A percentile compares a stretch with the other conserved stretches of the same genome.
phyloP scores from a whole-genome alignment of 371 early-diverging fungal genomes.

The Mucor irregularis region DNA sequence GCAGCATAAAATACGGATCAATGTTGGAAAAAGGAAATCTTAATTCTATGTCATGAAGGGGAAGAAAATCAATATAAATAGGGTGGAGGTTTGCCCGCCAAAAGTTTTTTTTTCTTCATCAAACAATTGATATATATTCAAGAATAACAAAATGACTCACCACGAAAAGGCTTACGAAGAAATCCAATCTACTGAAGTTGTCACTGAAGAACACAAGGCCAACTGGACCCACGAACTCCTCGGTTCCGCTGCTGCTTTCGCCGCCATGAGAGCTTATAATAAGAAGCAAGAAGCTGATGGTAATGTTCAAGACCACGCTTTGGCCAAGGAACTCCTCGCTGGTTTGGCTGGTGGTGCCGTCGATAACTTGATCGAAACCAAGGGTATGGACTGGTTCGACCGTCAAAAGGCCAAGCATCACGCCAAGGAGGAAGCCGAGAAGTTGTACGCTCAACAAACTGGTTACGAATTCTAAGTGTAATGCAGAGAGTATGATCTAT shows the following conservation, averaged over 20 bases:
- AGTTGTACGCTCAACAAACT: conserved; percentile 33
- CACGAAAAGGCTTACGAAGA: conserved; percentile 45
- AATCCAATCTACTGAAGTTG: conserved; percentile 9
- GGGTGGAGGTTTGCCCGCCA: neutral
- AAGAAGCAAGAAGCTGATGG: conserved; percentile 24
- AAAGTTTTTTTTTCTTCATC: neutral
- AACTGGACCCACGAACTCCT: conserved; percentile 47
- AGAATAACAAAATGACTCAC: conserved; percentile 19
- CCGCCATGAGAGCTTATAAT: conserved; percentile 42
- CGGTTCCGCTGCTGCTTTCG: conserved; percentile 51
- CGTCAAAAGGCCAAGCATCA: conserved; percentile 43
- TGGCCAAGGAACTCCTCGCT: conserved; percentile 49
- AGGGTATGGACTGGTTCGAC: conserved; percentile 50
- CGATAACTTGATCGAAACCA: conserved; percentile 31
- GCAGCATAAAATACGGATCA: neutral
- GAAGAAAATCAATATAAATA: neutral
- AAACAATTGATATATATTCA: neutral
- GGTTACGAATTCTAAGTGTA: conserved; percentile 28
- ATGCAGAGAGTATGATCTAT: no score
- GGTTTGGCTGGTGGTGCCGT: conserved; percentile 39
- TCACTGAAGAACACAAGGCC: conserved; percentile 25
- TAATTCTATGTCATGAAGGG: neutral
- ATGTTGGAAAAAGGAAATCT: conserved; percentile 5
- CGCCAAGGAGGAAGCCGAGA: conserved; percentile 45
- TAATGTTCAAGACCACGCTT: conserved; percentile 25